Base-by-base conservation (phyloP, 2,329 filamentous ascomycete species). In the Teratosphaeria epicoccoides region DNA sequence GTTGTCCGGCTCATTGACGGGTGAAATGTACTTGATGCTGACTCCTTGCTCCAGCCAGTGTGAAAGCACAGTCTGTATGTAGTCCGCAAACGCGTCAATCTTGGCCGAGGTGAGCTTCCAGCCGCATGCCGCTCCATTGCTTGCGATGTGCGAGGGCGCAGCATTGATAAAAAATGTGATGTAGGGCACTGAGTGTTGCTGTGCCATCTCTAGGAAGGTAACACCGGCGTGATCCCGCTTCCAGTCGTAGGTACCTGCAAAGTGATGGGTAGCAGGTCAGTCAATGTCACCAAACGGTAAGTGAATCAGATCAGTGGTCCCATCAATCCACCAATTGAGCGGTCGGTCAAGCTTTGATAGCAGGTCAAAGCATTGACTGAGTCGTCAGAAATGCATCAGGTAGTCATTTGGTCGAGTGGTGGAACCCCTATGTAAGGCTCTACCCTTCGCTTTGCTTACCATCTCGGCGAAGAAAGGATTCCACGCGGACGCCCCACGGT, bases 211-310 rank as follows among this genome's bases (percentile, higher is more conserved):
- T 14, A 56, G 52, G 37, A 56, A 56, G 7, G 49, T 54, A 12
- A 56, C 52, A 20, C 54, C 54, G 9, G 52, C 54, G 37, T 52
- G 52, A 29, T 56, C 54, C n/a, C 54, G 46, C 11, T 29, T 52
- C 52, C 52, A 56, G 43, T 56, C 54, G 46, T 56, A 56, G 17
- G 54, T 56, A 6, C n/a, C n/a, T n/a, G n/a, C n/a, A n/a, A n/a
- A n/a, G n/a, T n/a, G n/a, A n/a, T n/a, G n/a, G n/a, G n/a, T n/a
- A n/a, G n/a, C n/a, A n/a, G n/a, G n/a, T n/a, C n/a, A n/a, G n/a
- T n/a, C n/a, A n/a, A n/a, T n/a, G n/a, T n/a, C n/a, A n/a, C n/a
- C n/a, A n/a, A n/a, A n/a, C n/a, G n/a, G n/a, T n/a, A n/a, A n/a
- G n/a, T n/a, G n/a, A n/a, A n/a, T n/a, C n/a, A n/a, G n/a, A n/a